A percentile compares a stretch with the other conserved stretches of the same genome.
These are phyloP conservation scores for Beta vulgaris DNA, from an alignment of 148 eudicot species.

Conservation along the genomic window DNA sequence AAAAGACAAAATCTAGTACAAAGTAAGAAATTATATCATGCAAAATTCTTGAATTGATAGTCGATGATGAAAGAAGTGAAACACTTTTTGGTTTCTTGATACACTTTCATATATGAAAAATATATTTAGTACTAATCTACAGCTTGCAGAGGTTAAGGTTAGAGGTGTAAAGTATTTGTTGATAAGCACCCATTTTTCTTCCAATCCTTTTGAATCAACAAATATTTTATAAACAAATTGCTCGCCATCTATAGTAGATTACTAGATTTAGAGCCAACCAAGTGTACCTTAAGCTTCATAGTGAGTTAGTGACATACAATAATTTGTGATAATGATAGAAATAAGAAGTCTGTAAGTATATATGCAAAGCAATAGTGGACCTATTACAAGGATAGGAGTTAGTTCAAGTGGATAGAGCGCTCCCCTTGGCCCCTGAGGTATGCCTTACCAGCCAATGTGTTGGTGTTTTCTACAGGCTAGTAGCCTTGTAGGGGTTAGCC, in stretches of 20 bases:
- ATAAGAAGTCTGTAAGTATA: too few species aligned
- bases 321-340: slow-evolving; percentile 1
- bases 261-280: slow-evolving; percentile 13
- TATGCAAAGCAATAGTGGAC: too few species aligned
- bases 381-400: too few species aligned
- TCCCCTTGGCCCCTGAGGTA: too few species aligned
- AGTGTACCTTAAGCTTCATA: slow-evolving; percentile 18
- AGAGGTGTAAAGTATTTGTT: not conserved
- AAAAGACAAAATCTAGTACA: slow-evolving; percentile 27
- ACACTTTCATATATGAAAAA: not conserved
- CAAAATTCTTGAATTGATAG: slow-evolving; percentile 9
- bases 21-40: slow-evolving; percentile 16
- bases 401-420: too few species aligned
- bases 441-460: too few species aligned
- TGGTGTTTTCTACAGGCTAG: too few species aligned
- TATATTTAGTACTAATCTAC: not conserved
- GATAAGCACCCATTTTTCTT: slow-evolving; percentile 3
- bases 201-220: not conserved
- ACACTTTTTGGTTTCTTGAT: slow-evolving; percentile 16
- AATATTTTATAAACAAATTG: slow-evolving; percentile 1
- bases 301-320: slow-evolving; percentile 2
- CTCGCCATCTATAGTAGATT: not conserved
- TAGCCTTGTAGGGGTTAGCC: too few species aligned
- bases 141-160: not conserved
- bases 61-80: not conserved